Percentiles rank a stretch among this genome's conserved stretches.
phyloP scores from a whole-genome alignment of 805 yeast genomes.

The Yamadazyma nakazawae region DNA sequence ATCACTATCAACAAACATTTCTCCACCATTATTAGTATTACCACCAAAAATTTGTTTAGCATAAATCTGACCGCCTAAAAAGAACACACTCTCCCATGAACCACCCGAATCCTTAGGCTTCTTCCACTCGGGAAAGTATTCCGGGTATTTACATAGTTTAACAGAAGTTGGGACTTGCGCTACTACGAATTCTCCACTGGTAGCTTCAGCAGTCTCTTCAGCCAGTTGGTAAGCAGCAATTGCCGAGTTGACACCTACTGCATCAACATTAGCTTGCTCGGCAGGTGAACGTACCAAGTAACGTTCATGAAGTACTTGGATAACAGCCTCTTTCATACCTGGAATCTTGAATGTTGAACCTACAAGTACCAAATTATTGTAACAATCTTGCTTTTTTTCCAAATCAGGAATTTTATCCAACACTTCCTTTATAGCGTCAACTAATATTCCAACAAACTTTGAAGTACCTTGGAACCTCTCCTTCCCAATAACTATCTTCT shows the following conservation, averaged over 20 bases:
- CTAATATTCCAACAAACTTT: slow-evolving; percentile 52
- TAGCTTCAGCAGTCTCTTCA: slow-evolving; percentile 27
- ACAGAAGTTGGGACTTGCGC: slow-evolving; percentile 80
- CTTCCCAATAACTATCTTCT: slow-evolving; percentile 69
- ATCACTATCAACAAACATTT: slow-evolving; percentile 63
- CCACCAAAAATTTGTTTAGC: slow-evolving; percentile 78
- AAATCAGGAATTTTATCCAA: slow-evolving; percentile 61
- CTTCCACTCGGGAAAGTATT: slow-evolving; percentile 95
- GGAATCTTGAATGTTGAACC: slow-evolving; percentile 76
- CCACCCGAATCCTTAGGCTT: slow-evolving; percentile 48
- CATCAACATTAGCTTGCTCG: slow-evolving; percentile 20
- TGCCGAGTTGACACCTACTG: slow-evolving; percentile 34
- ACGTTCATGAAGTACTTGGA: slow-evolving; percentile 54
- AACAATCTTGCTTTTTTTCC: slow-evolving; percentile 72
- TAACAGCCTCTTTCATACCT: slow-evolving; percentile 72
- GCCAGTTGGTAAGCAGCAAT: slow-evolving; percentile 43
- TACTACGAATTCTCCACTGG: slow-evolving; percentile 25
- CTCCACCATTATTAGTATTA: slow-evolving; percentile 51
- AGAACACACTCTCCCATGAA: slow-evolving; percentile 67
- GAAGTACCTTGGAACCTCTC: slow-evolving; percentile 84
- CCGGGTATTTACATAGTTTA: slow-evolving; percentile 70
- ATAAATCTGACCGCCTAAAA: slow-evolving; percentile 84
- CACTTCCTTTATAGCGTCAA: slow-evolving; percentile 50
- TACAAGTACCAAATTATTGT: slow-evolving; percentile 74
- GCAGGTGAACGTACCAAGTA: slow-evolving; percentile 44